phyloP scores from a whole-genome alignment of 2,329 filamentous ascomycete genomes.

The Ilyonectria mors-panacis region DNA sequence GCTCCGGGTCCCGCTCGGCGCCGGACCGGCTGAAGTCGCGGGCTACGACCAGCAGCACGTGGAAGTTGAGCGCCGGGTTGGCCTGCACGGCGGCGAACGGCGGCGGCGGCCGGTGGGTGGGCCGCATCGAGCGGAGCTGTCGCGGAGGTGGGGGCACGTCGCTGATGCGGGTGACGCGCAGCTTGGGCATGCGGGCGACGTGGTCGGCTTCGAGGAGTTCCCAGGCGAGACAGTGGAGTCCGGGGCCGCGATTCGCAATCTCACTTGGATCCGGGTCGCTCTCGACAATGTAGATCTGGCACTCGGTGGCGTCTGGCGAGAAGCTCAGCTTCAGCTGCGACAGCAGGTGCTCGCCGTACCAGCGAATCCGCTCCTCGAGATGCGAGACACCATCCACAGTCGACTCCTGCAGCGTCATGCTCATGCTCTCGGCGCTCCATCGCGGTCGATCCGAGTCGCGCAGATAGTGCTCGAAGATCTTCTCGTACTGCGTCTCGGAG shows the following conservation, averaged over 20 bases:
- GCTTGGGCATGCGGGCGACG: slow-evolving; percentile 3
- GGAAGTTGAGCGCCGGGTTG: slow-evolving; percentile 18
- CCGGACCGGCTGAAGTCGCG: slow-evolving; percentile 22
- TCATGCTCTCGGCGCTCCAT: slow-evolving; percentile 29
- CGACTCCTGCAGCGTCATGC: slow-evolving; percentile 17
- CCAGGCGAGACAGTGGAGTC: slow-evolving; percentile 29
- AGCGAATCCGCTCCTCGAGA: slow-evolving; percentile 15
- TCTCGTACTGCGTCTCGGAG: slow-evolving; percentile 17
- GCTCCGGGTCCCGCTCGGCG: slow-evolving; percentile 25
- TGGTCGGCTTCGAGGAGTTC: slow-evolving; percentile 23
- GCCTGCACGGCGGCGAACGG: slow-evolving; percentile 23
- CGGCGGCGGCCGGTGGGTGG: neutral
- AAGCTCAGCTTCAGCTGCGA: slow-evolving; percentile 4
- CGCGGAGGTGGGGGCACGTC: neutral
- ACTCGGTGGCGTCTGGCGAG: slow-evolving; percentile 13
- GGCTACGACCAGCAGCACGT: slow-evolving; percentile 25
- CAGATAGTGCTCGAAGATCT: slow-evolving; percentile 29
- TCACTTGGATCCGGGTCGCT: neutral
- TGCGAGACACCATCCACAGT: neutral
- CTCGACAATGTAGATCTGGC: slow-evolving; percentile 26
- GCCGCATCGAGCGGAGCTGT: neutral
- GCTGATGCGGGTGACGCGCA: slow-evolving; percentile 26
- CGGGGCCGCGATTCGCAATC: neutral
- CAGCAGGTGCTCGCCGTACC: slow-evolving; percentile 6
- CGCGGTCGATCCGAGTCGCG: slow-evolving; percentile 25